Percentiles rank a stretch among this genome's conserved stretches.
Conservation (phyloP, 768 basidiomycete genomes). For the Termitomyces eurrhizus region DNA sequence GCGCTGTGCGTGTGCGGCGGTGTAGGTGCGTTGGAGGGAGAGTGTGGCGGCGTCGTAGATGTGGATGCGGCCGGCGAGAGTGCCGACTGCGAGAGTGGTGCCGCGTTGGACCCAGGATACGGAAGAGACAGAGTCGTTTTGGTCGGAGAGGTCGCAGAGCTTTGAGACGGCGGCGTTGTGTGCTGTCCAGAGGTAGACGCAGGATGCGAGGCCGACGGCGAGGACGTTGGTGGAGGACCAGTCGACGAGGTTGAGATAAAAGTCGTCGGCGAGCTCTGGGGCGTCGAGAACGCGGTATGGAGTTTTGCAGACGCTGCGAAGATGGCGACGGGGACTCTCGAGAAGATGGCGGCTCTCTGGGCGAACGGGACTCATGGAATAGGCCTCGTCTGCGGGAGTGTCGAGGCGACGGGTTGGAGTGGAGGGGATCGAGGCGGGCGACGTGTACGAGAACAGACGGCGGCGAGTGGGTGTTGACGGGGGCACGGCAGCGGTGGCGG, state of each 20-base stretch:
- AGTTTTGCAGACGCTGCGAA: conserved; percentile 86
- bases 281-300: conserved; percentile 97
- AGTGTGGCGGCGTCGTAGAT: conserved; percentile 90
- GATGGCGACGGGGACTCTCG: conserved; percentile 76
- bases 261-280: conserved; percentile 96
- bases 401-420: conserved; percentile 66
- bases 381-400: conserved; percentile 82
- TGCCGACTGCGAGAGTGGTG: conserved; percentile 88
- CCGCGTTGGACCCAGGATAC: conserved; percentile 95
- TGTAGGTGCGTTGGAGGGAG: conserved; percentile 74
- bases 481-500: conserved; percentile 30
- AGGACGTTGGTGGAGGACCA: conserved; percentile 96
- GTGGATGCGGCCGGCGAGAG: conserved; percentile 81
- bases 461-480: conserved; percentile 52
- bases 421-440: conserved; percentile 53
- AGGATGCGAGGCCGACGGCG: conserved; percentile 86
- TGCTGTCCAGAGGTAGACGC: conserved; percentile 97
- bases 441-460: conserved; percentile 67
- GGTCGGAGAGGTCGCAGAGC: conserved; percentile 74
- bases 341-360: conserved; percentile 79
- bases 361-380: conserved; percentile 87
- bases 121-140: conserved; percentile 75
- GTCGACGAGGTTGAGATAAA: conserved; percentile 96
- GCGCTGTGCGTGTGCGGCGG: conserved; percentile 79
- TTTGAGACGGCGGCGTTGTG: conserved; percentile 91